Evolutionary conservation across 1,284 basidiomycete species (phyloP).

Genomic region (Malassezia dermatis): DNA sequence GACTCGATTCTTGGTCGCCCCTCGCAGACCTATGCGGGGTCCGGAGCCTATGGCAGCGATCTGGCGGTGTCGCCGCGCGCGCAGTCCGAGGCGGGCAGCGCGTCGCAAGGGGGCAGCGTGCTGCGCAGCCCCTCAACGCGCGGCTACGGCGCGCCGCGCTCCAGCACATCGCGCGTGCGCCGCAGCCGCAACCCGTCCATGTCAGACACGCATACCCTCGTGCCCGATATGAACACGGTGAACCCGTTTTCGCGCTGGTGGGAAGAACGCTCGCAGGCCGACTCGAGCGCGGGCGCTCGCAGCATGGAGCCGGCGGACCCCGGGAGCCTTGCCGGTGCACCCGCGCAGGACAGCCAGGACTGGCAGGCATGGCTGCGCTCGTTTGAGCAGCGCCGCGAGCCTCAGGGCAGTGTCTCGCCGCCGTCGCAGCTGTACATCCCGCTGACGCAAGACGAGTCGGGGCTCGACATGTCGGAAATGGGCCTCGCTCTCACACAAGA

Average conservation of each 20-base stretch:
- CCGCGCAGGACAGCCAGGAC: background rate
- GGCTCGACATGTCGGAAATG: constrained; percentile 1
- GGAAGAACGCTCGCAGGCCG: constrained; percentile 9
- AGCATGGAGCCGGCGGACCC: background rate
- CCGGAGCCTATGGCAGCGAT: background rate
- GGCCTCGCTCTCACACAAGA: constrained; percentile 9
- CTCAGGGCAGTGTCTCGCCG: no score
- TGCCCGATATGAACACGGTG: constrained; percentile 6
- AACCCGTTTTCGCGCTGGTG: constrained; percentile 15
- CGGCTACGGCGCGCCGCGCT: background rate
- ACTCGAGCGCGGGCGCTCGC: background rate
- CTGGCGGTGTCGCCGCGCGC: background rate
- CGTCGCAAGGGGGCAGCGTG: background rate
- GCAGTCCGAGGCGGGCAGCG: background rate
- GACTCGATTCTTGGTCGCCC: constrained; percentile 44
- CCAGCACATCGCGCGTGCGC: background rate
- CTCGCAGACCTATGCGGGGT: constrained; percentile 34
- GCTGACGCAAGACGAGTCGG: background rate
- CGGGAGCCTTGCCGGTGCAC: background rate
- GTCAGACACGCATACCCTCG: background rate
- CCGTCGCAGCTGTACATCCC: background rate
- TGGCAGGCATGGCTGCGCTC: constrained; percentile 9
- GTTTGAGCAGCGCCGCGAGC: constrained; percentile 3
- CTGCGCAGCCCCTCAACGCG: background rate
- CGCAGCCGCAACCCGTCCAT: background rate